Conservation (phyloP, 768 basidiomycete genomes). For the Suillus spraguei region DNA sequence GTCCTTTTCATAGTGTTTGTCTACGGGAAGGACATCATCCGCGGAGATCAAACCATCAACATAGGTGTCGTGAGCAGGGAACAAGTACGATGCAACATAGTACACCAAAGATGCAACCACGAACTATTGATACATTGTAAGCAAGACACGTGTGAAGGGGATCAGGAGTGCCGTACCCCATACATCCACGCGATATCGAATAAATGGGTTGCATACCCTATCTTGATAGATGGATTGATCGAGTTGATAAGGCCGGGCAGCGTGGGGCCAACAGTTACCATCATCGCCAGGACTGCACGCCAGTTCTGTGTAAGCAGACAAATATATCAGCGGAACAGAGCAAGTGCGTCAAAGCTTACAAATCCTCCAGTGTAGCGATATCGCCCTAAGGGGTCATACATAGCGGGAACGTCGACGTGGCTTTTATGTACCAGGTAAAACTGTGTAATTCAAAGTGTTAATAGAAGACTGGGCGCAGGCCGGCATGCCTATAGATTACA, state of each 20-base stretch:
- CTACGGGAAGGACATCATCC: slow-evolving; percentile 17
- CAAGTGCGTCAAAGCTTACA: slow-evolving; percentile 45
- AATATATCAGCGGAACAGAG: neutral
- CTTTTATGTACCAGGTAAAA: slow-evolving; percentile 79
- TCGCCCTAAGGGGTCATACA: slow-evolving; percentile 79
- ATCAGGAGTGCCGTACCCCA: slow-evolving; percentile 50
- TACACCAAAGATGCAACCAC: slow-evolving; percentile 27
- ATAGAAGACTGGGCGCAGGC: neutral
- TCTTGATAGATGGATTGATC: slow-evolving; percentile 65
- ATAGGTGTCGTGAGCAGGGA: slow-evolving; percentile 30
- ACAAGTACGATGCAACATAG: slow-evolving; percentile 26
- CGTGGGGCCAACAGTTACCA: slow-evolving; percentile 69
- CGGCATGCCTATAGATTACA: slow-evolving; percentile 10
- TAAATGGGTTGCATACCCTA: slow-evolving; percentile 57
- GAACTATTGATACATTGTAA: slow-evolving; percentile 28
- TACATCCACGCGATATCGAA: slow-evolving; percentile 80
- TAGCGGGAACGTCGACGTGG: slow-evolving; percentile 78
- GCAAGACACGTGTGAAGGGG: slow-evolving; percentile 11
- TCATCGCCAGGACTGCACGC: slow-evolving; percentile 71
- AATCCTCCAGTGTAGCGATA: slow-evolving; percentile 80
- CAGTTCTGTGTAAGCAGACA: slow-evolving; percentile 59
- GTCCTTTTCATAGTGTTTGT: neutral
- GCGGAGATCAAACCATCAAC: slow-evolving; percentile 28
- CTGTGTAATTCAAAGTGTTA: slow-evolving; percentile 33
- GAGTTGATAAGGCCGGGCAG: slow-evolving; percentile 78